Conservation (phyloP, 1,284 basidiomycete species). For the Exsudoporus floridanus region DNA sequence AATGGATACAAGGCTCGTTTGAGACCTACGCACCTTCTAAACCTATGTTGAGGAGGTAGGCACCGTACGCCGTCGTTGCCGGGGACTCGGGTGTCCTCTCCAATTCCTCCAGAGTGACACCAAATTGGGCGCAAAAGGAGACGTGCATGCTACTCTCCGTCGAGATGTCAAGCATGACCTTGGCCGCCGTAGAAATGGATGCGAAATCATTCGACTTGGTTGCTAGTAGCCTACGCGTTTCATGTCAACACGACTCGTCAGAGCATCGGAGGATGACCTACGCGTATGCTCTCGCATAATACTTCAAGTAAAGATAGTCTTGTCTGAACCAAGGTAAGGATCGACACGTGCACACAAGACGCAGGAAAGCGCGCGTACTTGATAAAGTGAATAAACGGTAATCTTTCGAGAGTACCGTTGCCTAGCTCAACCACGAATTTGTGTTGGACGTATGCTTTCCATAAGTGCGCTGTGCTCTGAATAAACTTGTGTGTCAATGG, state of each 20-base stretch:
- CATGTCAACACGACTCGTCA: neutral
- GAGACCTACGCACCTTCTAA: slow-evolving; percentile 50
- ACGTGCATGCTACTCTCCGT: slow-evolving; percentile 76
- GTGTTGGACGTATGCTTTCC: slow-evolving; percentile 81
- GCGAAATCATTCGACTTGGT: slow-evolving; percentile 72
- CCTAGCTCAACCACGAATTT: slow-evolving; percentile 80
- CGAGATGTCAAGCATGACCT: slow-evolving; percentile 66
- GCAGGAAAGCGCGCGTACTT: slow-evolving; percentile 46
- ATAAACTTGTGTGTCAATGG: slow-evolving; percentile 74
- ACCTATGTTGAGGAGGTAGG: slow-evolving; percentile 81
- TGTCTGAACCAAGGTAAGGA: slow-evolving; percentile 46
- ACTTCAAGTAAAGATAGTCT: slow-evolving; percentile 75
- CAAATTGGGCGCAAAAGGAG: slow-evolving; percentile 69
- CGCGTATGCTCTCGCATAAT: slow-evolving; percentile 77
- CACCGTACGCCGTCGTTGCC: slow-evolving; percentile 80
- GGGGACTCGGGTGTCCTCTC: slow-evolving; percentile 62
- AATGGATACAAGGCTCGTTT: neutral
- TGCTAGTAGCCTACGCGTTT: slow-evolving; percentile 59
- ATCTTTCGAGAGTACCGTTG: slow-evolving; percentile 62
- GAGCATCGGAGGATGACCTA: slow-evolving; percentile 32
- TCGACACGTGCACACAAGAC: neutral
- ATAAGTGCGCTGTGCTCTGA: slow-evolving; percentile 51
- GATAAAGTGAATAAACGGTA: slow-evolving; percentile 84
- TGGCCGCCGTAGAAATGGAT: slow-evolving; percentile 64
- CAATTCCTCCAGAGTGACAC: slow-evolving; percentile 61